Base-by-base conservation (phyloP, 495 filamentous ascomycete species). In the Tricharina praecox region DNA sequence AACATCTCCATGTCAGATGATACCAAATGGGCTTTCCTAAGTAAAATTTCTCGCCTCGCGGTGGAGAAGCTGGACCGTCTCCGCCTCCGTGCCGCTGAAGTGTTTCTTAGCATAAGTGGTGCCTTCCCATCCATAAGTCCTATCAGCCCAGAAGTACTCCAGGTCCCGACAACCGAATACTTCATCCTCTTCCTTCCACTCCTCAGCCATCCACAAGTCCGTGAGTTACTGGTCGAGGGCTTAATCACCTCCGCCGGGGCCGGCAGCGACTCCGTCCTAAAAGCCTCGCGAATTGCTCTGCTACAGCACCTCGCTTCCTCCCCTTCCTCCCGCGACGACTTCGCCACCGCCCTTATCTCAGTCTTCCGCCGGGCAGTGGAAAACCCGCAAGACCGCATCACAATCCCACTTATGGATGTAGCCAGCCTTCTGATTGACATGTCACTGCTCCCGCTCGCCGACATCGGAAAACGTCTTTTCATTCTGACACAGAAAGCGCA, bases 51-150 rank as follows among this genome's bases (percentile, higher is more conserved):
- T 39, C 70, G 85, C 9, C 64, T 94, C 21, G 77, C 82, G 18
- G 72, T 78, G 0, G 90, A 96, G 63, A 93, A 92, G 60, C 70
- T 95, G 3, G 90, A 97, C 59, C 81, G 85, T 49, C 76, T 96
- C 24, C 74, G 90, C 30, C 61, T 73, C 1, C 74, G 78, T 54
- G 86, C 85, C 2, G 68, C 73, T 47, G 56, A 60, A 23, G 63
- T 68, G 3, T 42, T 77, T 15, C 23, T 46, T 52, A 60, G 21
- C 45, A 67, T 50, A 45, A 62, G 45, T 34, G 68, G 51, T 13
- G 28, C 50, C 46, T 7, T 26, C 20, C 40, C 40, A 11, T 19
- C 10, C n/a, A 43, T 26, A 24, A 13, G 1, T 2, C 20, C 8
- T 18, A 8, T 13, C 3, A 53, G 35, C 73, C 73, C 23, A 73